Conservation (phyloP, 2,329 filamentous ascomycete species). For the Colletotrichum phormii region DNA sequence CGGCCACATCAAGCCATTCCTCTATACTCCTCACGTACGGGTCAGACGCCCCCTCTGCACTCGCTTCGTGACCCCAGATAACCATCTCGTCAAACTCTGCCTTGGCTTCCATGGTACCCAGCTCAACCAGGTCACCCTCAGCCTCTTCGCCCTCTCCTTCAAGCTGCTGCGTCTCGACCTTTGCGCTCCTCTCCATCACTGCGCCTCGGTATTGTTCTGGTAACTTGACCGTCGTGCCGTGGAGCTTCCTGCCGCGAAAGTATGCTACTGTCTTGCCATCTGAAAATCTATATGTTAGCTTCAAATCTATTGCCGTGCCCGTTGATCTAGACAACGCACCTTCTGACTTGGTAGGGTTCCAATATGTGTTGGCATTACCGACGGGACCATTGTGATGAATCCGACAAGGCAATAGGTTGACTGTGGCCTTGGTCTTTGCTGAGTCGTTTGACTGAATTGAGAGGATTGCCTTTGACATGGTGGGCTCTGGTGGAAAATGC, state of each 20-base stretch:
- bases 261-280: conserved; percentile 69
- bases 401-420: conserved; percentile 83
- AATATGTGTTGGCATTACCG: conserved; percentile 73
- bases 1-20: conserved; percentile 84
- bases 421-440: conserved; percentile 55
- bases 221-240: conserved; percentile 73
- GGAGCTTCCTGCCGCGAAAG: conserved; percentile 84
- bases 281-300: conserved; percentile 42
- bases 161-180: conserved; percentile 45
- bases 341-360: conserved; percentile 68
- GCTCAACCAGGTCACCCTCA: conserved; percentile 55
- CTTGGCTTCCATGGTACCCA: conserved; percentile 70
- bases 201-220: conserved; percentile 79
- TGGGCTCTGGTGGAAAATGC: conserved; percentile 3
- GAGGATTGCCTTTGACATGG: conserved; percentile 58
- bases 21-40: conserved; percentile 79
- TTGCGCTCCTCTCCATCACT: conserved; percentile 61
- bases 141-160: conserved; percentile 55
- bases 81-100: conserved; percentile 79
- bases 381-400: conserved; percentile 83
- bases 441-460: conserved; percentile 46
- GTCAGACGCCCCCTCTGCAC: conserved; percentile 72
- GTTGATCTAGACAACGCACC: conserved; percentile 49
- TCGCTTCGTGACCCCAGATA: conserved; percentile 85
- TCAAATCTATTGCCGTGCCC: no score